Evolutionary conservation across 2,329 filamentous ascomycete species (phyloP).

Genomic region (Ophiocordyceps robertsii): DNA sequence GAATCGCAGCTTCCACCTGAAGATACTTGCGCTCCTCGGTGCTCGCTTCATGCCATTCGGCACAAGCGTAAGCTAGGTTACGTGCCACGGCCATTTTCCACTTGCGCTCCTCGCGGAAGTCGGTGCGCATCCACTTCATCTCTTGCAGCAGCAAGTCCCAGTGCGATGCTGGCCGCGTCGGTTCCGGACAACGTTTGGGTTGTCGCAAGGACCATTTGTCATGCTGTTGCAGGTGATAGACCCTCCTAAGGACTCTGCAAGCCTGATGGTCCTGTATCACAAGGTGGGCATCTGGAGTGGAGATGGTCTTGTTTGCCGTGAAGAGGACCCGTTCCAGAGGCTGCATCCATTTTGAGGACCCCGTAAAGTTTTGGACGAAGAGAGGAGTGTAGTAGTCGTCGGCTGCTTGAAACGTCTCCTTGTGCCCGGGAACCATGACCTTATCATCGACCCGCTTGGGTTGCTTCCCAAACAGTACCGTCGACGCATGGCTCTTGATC

Average conservation of each 20-base stretch:
- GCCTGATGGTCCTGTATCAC: conserved; percentile 79
- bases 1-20: conserved; percentile 49
- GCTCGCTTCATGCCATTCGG: conserved; percentile 60
- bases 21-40: conserved; percentile 50
- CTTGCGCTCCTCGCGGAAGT: conserved; percentile 86
- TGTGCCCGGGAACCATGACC: conserved; percentile 23
- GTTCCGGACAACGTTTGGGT: conserved; percentile 72
- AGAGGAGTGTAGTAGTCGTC: conserved; percentile 53
- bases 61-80: conserved; percentile 70
- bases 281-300: conserved; percentile 71
- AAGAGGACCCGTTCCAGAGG: conserved; percentile 59
- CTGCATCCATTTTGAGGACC: conserved; percentile 45
- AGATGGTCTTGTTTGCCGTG: conserved; percentile 79
- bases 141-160: conserved; percentile 81
- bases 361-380: conserved; percentile 44
- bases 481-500: conserved; percentile 54
- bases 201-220: conserved; percentile 91
- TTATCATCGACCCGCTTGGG: conserved; percentile 35
- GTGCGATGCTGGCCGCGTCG: conserved; percentile 61
- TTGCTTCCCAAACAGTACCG: conserved; percentile 66
- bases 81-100: conserved; percentile 79
- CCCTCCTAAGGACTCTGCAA: conserved; percentile 69
- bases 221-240: conserved; percentile 81
- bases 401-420: conserved; percentile 29
- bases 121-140: conserved; percentile 96